These are phyloP conservation scores for Mortierella sp. DNA, from an alignment of 371 early-diverging fungal genomes.

Conservation along the genomic window DNA sequence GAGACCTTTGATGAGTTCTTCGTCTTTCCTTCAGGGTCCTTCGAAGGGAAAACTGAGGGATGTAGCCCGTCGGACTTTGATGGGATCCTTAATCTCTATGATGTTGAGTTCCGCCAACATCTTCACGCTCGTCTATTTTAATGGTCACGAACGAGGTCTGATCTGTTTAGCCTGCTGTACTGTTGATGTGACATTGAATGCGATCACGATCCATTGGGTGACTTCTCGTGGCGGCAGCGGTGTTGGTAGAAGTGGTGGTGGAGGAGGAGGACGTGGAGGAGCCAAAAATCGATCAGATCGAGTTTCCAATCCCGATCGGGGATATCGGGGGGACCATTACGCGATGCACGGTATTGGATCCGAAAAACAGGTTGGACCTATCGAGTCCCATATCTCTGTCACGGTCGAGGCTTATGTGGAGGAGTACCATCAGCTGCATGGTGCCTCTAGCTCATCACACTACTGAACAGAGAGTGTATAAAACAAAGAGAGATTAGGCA, in stretches of 20 bases:
- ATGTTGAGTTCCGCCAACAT: constrained; percentile 58
- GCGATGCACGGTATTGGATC: constrained; percentile 1
- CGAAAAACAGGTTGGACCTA: constrained; percentile 36
- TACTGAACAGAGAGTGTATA: background rate
- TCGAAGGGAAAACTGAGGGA: constrained; percentile 57
- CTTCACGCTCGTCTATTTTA: constrained; percentile 54
- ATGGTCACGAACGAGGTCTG: constrained; percentile 57
- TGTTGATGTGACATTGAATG: constrained; percentile 50
- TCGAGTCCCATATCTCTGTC: constrained; percentile 43
- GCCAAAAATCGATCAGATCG: background rate
- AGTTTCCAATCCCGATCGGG: constrained; percentile 1
- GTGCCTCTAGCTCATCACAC: background rate
- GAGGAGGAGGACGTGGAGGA: background rate
- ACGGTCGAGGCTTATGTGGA: constrained; percentile 47
- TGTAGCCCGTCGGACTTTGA: constrained; percentile 60
- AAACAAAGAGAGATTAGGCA: too few relatives aligned
- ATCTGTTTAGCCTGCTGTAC: constrained; percentile 47
- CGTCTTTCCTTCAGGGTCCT: constrained; percentile 50
- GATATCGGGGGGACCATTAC: constrained; percentile 1
- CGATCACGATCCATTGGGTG: constrained; percentile 54
- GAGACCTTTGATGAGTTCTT: constrained; percentile 53
- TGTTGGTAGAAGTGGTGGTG: constrained; percentile 8
- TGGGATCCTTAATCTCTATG: constrained; percentile 57
- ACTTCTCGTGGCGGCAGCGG: constrained; percentile 42
- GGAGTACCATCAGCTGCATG: constrained; percentile 44